Base-by-base conservation (phyloP, 2,329 filamentous ascomycete genomes). In the Ophiostoma sp. region DNA sequence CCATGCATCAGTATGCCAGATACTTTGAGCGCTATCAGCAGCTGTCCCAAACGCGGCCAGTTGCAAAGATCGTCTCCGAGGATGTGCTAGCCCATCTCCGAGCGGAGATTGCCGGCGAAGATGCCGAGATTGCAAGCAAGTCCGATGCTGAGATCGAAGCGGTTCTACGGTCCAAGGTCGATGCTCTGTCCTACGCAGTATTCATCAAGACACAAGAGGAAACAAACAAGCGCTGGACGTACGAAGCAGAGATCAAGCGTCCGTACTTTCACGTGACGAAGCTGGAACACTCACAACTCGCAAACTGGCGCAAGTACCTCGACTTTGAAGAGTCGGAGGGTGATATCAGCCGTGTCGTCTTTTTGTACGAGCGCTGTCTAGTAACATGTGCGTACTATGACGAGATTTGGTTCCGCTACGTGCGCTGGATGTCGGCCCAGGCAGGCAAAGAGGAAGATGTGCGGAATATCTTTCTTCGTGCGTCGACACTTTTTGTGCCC, bases 331-430 rank as follows among this genome's bases (percentile, higher is more conserved):
- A 99, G 79, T 80, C 84, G 0, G 90, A 97, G 77, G 92, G 91
- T 66, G 87, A 93, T 69, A 92, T 88, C 72, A 79, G 83, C 14
- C 87, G 95, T 69, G 89, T 85, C 63, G 85, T 90, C 5, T 95
- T 95, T 75, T 80, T 99, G 44, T 98, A 99, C 76, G 95, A 99
- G 81, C 89, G 95, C 66, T 98, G 93, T 74, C 79, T 99, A 66
- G 92, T 97, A 47, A 94, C 92, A 0, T 96, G 92, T 75, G 94
- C 95, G 16, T 90, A 96, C 73, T 97, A 99, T 76, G 94, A 98
- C 65, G 94, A 98, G 76, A 96, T 98, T 78, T 99, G 95, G 95
- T 87, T 96, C 74, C 90, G 95, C n/a, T 99, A 97, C 78, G 92
- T 90, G 16, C 85, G 94, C 55, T 99, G 95, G 95, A 96, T 97